Evolutionary conservation across 2,329 filamentous ascomycete species (phyloP).

Genomic region (Byssoonygena ceratinophila): DNA sequence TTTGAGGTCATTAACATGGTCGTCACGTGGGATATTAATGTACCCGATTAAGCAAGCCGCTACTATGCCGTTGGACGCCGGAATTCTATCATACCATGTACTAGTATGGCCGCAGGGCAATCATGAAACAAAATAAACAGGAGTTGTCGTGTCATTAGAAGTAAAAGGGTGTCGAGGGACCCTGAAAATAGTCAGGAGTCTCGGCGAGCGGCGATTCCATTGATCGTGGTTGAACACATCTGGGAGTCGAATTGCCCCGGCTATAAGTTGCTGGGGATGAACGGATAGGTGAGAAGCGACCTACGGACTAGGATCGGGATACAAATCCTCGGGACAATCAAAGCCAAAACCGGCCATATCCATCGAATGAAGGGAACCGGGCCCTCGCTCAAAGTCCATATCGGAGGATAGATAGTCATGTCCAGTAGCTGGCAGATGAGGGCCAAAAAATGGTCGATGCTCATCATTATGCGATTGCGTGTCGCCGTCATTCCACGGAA

Average conservation of each 20-base stretch:
- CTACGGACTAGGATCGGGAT: slow-evolving; percentile 31
- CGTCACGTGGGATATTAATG: slow-evolving; percentile 5
- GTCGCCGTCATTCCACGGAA: slow-evolving; percentile 34
- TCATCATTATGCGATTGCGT: slow-evolving; percentile 36
- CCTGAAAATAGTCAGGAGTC: background rate
- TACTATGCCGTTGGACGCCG: slow-evolving; percentile 7
- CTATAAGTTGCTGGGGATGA: background rate
- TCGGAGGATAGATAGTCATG: slow-evolving; percentile 38
- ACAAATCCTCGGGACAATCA: slow-evolving; percentile 33
- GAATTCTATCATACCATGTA: slow-evolving; percentile 10
- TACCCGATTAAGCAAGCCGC: slow-evolving; percentile 4
- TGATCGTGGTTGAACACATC: slow-evolving; percentile 13
- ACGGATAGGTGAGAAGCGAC: background rate
- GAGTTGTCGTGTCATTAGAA: slow-evolving; percentile 6
- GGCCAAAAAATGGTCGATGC: slow-evolving; percentile 35
- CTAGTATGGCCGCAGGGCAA: slow-evolving; percentile 5
- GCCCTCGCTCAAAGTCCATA: slow-evolving; percentile 34
- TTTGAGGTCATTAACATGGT: slow-evolving; percentile 10
- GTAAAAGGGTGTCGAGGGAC: background rate
- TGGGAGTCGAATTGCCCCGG: background rate
- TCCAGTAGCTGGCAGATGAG: slow-evolving; percentile 32
- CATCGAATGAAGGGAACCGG: slow-evolving; percentile 36
- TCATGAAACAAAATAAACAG: slow-evolving; percentile 5
- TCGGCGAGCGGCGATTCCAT: slow-evolving; percentile 4
- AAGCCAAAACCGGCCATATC: slow-evolving; percentile 38